Evolutionary conservation across 2,329 filamentous ascomycete species (phyloP).

Genomic region (Cordyceps tenuipes): DNA sequence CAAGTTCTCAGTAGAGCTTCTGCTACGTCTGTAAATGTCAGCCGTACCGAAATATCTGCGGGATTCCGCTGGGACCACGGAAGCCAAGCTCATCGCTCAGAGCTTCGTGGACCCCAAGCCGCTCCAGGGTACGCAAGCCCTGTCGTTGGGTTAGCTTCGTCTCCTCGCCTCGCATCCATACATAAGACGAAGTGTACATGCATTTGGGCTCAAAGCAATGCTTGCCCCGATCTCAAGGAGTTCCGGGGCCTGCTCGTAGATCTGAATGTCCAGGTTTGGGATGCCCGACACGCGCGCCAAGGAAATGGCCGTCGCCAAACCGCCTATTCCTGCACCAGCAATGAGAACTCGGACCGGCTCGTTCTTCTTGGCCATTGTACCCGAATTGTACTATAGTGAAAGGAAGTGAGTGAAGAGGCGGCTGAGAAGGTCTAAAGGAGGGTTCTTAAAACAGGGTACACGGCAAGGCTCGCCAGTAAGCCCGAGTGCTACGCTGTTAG

Average conservation of each 20-base stretch:
- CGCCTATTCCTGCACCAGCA: conserved; percentile 21
- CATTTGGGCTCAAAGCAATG: conserved; percentile 42
- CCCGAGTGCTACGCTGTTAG: not conserved
- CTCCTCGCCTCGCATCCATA: not conserved
- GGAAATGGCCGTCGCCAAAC: conserved; percentile 37
- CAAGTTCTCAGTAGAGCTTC: conserved; percentile 17
- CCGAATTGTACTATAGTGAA: no score
- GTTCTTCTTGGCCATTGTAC: not conserved
- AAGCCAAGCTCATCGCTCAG: not conserved
- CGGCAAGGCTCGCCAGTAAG: not conserved
- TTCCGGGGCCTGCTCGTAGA: conserved; percentile 40
- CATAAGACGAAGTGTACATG: not conserved
- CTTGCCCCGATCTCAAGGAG: conserved; percentile 39
- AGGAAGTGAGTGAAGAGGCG: not conserved
- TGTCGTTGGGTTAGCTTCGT: not conserved
- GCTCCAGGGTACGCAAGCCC: conserved; percentile 40
- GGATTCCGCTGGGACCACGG: conserved; percentile 2
- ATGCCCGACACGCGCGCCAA: conserved; percentile 31
- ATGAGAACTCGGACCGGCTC: conserved; percentile 11
- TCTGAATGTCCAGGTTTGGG: conserved; percentile 27
- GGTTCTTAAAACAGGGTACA: not conserved
- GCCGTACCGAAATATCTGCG: conserved; percentile 19
- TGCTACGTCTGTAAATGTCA: conserved; percentile 25
- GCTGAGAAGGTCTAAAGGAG: not conserved
- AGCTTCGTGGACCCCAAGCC: conserved; percentile 29